phyloP scores from a whole-genome alignment of 164 flowering plant genomes.

The Kingdonia uniflora region DNA sequence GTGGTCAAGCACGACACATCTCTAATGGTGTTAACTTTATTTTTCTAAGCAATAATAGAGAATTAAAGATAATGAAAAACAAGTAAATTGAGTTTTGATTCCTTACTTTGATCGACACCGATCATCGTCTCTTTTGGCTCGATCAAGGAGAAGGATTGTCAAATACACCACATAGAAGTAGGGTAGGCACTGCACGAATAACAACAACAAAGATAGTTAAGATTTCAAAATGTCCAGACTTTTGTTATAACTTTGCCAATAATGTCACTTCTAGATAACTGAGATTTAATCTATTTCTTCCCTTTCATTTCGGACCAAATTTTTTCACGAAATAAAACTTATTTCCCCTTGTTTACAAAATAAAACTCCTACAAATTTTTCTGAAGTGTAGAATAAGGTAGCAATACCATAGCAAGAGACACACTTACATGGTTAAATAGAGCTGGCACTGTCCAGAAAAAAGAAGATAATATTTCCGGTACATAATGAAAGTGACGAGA shows the following conservation, averaged over 20 bases:
- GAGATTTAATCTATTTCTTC: too few relatives aligned
- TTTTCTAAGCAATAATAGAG: too few relatives aligned
- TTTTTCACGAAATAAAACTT: too few relatives aligned
- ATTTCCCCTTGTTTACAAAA: too few relatives aligned
- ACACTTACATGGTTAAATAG: slow-evolving; percentile 77
- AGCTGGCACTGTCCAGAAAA: slow-evolving; percentile 93
- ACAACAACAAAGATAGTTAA: not conserved
- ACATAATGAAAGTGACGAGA: slow-evolving; percentile 95
- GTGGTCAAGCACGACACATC: too few relatives aligned
- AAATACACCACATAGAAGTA: slow-evolving; percentile 91
- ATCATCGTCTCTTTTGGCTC: slow-evolving; percentile 94
- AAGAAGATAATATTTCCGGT: slow-evolving; percentile 84
- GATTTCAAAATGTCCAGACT: not conserved
- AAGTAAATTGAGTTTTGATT: not conserved
- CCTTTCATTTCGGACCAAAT: too few relatives aligned
- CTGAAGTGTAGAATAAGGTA: not conserved
- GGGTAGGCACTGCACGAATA: slow-evolving; percentile 65
- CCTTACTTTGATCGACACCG: slow-evolving; percentile 89
- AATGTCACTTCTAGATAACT: not conserved
- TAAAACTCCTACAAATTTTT: too few relatives aligned
- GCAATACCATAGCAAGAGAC: not conserved
- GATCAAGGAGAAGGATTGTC: slow-evolving; percentile 85
- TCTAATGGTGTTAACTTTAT: too few relatives aligned
- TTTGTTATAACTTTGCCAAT: too few relatives aligned
- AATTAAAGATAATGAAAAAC: too few relatives aligned